Conservation (phyloP, 441 rosid genomes). For the Populus hybrid region DNA sequence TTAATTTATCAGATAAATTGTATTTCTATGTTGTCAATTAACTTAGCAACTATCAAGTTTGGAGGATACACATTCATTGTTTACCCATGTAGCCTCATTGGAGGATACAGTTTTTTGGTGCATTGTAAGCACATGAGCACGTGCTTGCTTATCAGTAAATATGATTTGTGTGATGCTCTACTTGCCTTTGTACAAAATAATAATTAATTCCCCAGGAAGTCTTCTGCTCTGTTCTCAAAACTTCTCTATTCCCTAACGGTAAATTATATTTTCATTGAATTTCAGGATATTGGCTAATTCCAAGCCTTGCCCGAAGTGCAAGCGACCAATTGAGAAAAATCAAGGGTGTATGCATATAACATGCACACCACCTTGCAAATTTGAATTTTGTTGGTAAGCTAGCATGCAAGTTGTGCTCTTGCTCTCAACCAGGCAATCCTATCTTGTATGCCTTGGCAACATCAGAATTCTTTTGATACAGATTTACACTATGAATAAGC, state of each 20-base stretch:
- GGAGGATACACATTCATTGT: not conserved
- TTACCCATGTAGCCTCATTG: not conserved
- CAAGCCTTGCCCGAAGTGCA: constrained; percentile 98
- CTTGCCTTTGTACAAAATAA: not conserved
- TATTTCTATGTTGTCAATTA: not conserved
- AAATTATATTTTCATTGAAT: constrained; percentile 10
- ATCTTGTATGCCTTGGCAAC: not conserved
- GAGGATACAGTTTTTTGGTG: not conserved
- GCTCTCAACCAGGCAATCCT: not conserved
- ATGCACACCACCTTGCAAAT: constrained; percentile 98
- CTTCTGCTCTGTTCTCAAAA: not conserved
- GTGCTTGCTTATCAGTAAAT: not conserved
- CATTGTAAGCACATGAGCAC: not conserved
- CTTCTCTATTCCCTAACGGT: not conserved
- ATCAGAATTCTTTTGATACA: not conserved
- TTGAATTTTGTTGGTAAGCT: constrained; percentile 93
- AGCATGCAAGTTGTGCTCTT: constrained; percentile 1
- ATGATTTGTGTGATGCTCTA: not conserved
- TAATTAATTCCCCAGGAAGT: not conserved
- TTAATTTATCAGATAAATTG: not conserved
- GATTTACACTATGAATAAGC: not conserved
- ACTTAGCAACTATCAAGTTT: not conserved
- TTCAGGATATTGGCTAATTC: constrained; percentile 96
- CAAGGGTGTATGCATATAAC: constrained; percentile 99
- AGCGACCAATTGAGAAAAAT: constrained; percentile 97